Percentiles rank a stretch among this genome's conserved stretches.
phyloP scores from a whole-genome alignment of 164 flowering plant genomes.

The Kalanchoe fedtschenkoi region DNA sequence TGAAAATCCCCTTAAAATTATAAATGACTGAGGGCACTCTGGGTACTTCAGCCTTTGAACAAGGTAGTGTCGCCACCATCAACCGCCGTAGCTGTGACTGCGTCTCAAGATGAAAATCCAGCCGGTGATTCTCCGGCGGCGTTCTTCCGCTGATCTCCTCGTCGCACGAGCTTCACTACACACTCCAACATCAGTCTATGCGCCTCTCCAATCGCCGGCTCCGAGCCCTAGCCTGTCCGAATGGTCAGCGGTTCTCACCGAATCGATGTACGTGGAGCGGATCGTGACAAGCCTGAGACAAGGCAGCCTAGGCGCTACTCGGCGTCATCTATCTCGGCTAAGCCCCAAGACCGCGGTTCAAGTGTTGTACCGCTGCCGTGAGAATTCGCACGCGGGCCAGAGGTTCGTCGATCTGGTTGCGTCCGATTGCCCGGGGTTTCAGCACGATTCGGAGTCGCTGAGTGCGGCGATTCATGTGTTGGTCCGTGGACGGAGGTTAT shows the following conservation, averaged over 20 bases:
- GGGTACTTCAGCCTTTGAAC: too few species aligned
- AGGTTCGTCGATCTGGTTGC: slow-evolving; percentile 39
- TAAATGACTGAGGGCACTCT: too few species aligned
- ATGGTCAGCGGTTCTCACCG: slow-evolving; percentile 13
- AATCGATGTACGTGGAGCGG: slow-evolving; percentile 35
- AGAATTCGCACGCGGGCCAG: slow-evolving; percentile 32
- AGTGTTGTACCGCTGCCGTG: slow-evolving; percentile 39
- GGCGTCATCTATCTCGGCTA: slow-evolving; percentile 12
- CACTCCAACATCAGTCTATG: background rate
- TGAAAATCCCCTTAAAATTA: too few species aligned
- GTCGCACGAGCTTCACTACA: background rate
- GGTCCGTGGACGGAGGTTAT: slow-evolving; percentile 36
- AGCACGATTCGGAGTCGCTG: slow-evolving; percentile 43
- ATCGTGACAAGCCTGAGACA: slow-evolving; percentile 29
- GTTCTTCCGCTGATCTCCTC: background rate
- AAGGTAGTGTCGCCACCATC: too few species aligned
- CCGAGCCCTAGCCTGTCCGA: background rate
- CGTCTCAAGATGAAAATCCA: background rate
- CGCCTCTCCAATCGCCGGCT: background rate
- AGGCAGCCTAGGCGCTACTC: slow-evolving; percentile 21
- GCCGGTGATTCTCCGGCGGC: background rate
- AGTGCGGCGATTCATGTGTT: slow-evolving; percentile 57
- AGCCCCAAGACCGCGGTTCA: slow-evolving; percentile 33
- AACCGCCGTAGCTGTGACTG: background rate
- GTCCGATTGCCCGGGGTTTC: slow-evolving; percentile 20